Evolutionary conservation across 139 green algal species (phyloP).

Genomic region (Chlorella sp.): DNA sequence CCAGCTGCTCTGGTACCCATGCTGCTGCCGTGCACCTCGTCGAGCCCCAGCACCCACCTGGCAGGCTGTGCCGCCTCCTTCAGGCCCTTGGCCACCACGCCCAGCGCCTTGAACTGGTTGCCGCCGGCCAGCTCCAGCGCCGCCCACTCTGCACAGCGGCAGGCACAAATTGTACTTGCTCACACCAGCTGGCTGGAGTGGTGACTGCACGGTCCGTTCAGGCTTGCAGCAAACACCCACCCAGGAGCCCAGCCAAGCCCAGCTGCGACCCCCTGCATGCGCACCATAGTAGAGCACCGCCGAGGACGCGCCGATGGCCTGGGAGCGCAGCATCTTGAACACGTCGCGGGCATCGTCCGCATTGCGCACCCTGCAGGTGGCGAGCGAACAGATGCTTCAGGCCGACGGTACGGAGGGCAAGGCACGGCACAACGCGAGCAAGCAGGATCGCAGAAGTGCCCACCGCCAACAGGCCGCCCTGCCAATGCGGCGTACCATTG

Average conservation of each 20-base stretch:
- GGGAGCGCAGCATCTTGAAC: constrained; percentile 86
- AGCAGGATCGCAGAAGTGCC: not conserved
- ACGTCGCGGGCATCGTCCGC: constrained; percentile 86
- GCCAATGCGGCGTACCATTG: constrained; percentile 64
- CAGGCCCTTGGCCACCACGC: constrained; percentile 68
- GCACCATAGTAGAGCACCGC: constrained; percentile 63
- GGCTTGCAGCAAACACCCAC: too few species aligned
- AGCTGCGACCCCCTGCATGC: too few species aligned
- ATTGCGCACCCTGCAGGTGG: constrained; percentile 28
- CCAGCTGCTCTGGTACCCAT: too few species aligned
- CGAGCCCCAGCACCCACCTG: not conserved
- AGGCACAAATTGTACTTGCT: too few species aligned
- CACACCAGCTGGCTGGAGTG: too few species aligned
- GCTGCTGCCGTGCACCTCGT: too few species aligned
- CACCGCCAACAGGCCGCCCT: not conserved
- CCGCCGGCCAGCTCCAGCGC: constrained; percentile 68
- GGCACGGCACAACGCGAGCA: not conserved
- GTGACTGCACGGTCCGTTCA: too few species aligned
- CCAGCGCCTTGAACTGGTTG: constrained; percentile 61
- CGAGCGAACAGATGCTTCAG: not conserved
- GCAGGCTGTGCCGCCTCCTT: constrained; percentile 59
- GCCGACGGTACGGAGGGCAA: not conserved
- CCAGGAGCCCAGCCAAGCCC: too few species aligned
- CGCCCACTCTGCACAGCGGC: constrained; percentile 68
- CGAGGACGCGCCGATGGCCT: constrained; percentile 64